A percentile compares a stretch with the other conserved stretches of the same genome.
Conservation (phyloP, 2,329 filamentous ascomycete genomes). For the Aspergillus sp. region DNA sequence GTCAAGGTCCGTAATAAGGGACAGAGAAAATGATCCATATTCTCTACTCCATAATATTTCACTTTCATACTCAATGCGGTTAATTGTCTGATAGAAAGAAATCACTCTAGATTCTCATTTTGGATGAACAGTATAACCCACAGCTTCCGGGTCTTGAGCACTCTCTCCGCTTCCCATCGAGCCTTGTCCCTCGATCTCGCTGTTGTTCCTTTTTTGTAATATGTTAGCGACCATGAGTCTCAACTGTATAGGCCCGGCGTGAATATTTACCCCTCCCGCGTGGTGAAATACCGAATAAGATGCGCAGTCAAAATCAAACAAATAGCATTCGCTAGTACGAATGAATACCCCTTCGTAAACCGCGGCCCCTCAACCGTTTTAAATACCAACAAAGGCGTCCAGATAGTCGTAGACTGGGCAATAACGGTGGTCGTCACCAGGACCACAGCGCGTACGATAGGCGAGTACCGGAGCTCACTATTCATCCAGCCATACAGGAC, state of each 20-base stretch:
- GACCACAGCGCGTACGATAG: conserved; percentile 43
- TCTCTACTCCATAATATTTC: no score
- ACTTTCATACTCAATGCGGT: no score
- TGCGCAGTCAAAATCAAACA: conserved; percentile 28
- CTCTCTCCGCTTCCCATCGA: background rate
- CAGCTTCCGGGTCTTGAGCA: background rate
- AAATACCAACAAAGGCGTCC: conserved; percentile 50
- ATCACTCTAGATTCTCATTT: no score
- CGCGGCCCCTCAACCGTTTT: conserved; percentile 40
- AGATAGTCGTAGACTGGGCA: conserved; percentile 51
- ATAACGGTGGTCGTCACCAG: conserved; percentile 48
- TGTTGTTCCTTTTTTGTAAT: background rate
- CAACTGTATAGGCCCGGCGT: no score
- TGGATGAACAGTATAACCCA: no score
- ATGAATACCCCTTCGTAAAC: conserved; percentile 40
- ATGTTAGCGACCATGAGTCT: background rate
- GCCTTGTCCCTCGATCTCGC: background rate
- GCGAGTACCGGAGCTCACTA: conserved; percentile 35
- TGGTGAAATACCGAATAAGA: conserved; percentile 14
- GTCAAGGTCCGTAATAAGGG: no score
- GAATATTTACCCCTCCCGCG: conserved; percentile 3
- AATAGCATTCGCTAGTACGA: conserved; percentile 33
- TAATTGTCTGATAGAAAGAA: no score
- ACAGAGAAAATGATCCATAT: no score
- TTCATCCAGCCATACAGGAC: conserved; percentile 54